Evolutionary conservation across 176 grass and related monocot species (phyloP), one percentile per base, ranked within the genome.

Genomic region (Leersia perrieri): DNA sequence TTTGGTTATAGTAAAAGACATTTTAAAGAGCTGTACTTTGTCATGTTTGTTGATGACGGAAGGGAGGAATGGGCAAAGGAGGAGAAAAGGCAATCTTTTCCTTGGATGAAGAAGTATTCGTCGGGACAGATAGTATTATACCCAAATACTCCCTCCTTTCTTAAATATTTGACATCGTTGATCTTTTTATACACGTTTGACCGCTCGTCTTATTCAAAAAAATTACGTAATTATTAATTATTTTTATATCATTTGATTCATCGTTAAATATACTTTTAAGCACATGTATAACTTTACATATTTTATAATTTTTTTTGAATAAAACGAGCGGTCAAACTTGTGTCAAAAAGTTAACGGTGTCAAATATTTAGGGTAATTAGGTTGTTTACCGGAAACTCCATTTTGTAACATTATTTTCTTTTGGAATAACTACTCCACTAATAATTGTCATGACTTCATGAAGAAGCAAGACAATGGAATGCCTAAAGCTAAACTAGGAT

Each of bases 31-130:
- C 12, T 72, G 40, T 47, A 31, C 11, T 20, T 20, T 7, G 69
- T 72, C 69, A 72, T 14, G 26, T 31, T 72, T 72, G 69, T 13
- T 72, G 69, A 72, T 22, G 69, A 72, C 9, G 11, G 68, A 45
- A 71, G 41, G 11, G 41, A 45, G 26, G 15, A 8, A 30, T 8
- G 34, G 67, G n/a, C 36, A 69, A 41, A n/a, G 23, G 67, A n/a
- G 20, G 7, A 5, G 35, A 28, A 30, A 31, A 5, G 8, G 12
- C 40, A 16, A 71, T 29, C 12, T 28, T 71, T 45, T 30, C 38
- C 2, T 44, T 70, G 12, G 39, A 15, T 2, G 39, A 71, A 41
- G 25, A 71, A 71, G 39, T 25, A 29, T 45, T 71, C 39, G 12
- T 45, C 30, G 26, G 68, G 6, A 45, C 11, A 41, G 2, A 40